Percentiles rank a stretch among this genome's conserved stretches.
phyloP scores from a whole-genome alignment of 148 eudicot species.

The Amaranthus cruentus region DNA sequence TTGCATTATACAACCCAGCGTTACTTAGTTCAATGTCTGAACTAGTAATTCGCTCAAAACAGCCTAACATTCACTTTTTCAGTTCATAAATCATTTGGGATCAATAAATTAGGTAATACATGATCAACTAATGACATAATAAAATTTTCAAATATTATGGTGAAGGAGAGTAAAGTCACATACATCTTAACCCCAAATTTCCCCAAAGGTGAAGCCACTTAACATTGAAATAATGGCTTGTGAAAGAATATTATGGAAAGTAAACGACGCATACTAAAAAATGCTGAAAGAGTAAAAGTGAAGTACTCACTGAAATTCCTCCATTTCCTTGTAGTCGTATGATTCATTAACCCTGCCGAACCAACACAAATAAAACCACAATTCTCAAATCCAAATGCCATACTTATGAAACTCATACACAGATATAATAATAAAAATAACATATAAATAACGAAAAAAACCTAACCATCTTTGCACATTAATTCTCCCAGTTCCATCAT shows the following conservation, averaged over 20 bases:
- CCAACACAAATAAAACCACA: conserved; percentile 2
- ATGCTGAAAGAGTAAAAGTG: not conserved
- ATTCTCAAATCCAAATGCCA: not conserved
- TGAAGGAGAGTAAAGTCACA: not conserved
- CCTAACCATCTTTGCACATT: conserved; percentile 77
- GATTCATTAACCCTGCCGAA: conserved; percentile 61
- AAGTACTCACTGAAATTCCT: conserved; percentile 44
- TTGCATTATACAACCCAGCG: not conserved
- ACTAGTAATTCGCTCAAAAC: too few species aligned
- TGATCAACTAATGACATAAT: not conserved
- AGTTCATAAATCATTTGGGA: too few species aligned
- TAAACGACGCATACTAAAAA: not conserved
- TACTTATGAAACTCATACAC: too few species aligned
- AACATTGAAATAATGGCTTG: not conserved
- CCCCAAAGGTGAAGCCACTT: not conserved
- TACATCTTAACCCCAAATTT: not conserved
- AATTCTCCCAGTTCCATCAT: conserved; percentile 88
- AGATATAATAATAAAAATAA: not conserved
- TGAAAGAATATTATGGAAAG: not conserved
- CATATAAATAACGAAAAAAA: conserved; percentile 9
- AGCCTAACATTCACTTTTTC: too few species aligned
- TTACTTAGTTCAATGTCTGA: too few species aligned
- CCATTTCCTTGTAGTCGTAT: conserved; percentile 60
- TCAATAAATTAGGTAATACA: too few species aligned
- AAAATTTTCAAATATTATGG: not conserved